Evolutionary conservation across 2,329 filamentous ascomycete species (phyloP).

Genomic region (Pyrenochaeta sp.): DNA sequence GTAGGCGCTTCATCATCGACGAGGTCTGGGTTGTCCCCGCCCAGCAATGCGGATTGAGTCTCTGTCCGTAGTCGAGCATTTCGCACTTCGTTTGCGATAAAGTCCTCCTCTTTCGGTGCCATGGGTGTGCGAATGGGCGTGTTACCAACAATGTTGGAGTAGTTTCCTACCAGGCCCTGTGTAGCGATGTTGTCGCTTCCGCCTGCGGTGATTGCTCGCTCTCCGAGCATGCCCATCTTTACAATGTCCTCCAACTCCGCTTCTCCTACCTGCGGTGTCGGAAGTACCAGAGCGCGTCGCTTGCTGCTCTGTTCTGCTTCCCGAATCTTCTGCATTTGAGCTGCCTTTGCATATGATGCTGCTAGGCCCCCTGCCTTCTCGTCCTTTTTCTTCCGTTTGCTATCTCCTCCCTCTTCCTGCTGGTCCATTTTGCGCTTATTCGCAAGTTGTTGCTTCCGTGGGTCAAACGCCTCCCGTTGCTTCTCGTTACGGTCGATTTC

Average conservation of each 20-base stretch:
- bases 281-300: slow-evolving; percentile 81
- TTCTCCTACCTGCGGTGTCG: slow-evolving; percentile 90
- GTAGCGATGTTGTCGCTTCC: slow-evolving; percentile 86
- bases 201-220: slow-evolving; percentile 80
- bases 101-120: slow-evolving; percentile 91
- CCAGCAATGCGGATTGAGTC: slow-evolving; percentile 90
- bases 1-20: slow-evolving; percentile 83
- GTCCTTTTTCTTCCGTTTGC: slow-evolving; percentile 88
- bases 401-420: slow-evolving; percentile 79
- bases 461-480: slow-evolving; percentile 86
- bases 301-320: slow-evolving; percentile 98
- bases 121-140: slow-evolving; percentile 92
- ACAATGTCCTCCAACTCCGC: slow-evolving; percentile 95
- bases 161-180: slow-evolving; percentile 85
- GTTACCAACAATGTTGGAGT: slow-evolving; percentile 78
- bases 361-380: slow-evolving; percentile 78
- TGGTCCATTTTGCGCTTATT: slow-evolving; percentile 94
- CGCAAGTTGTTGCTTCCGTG: slow-evolving; percentile 86
- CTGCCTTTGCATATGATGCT: slow-evolving; percentile 90
- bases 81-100: slow-evolving; percentile 93
- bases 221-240: slow-evolving; percentile 96
- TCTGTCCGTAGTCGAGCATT: slow-evolving; percentile 93
- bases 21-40: slow-evolving; percentile 91
- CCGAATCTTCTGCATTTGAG: slow-evolving; percentile 90
- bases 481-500: slow-evolving; percentile 83